These are phyloP conservation scores for Asclepias syriaca DNA, from an alignment of 257 asterid species.

Conservation along the genomic window DNA sequence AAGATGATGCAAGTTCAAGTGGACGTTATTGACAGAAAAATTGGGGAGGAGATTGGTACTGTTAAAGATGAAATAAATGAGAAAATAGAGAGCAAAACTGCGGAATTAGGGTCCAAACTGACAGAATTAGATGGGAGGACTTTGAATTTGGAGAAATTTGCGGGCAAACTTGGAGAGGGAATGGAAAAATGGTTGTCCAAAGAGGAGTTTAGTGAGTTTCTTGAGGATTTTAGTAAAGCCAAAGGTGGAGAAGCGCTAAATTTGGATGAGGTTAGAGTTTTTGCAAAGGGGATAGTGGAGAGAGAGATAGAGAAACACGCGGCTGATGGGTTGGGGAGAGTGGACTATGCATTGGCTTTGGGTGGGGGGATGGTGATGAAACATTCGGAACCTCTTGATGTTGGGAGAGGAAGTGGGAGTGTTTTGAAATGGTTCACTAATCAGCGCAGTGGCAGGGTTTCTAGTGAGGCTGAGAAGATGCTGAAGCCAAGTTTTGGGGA, in stretches of 20 bases:
- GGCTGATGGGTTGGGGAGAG: conserved; percentile 86
- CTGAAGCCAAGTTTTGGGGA: conserved; percentile 91
- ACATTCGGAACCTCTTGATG: conserved; percentile 61
- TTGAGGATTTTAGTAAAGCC: conserved; percentile 53
- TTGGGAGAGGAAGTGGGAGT: conserved; percentile 15
- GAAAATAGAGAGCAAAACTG: conserved; percentile 39
- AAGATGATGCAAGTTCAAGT: conserved; percentile 85
- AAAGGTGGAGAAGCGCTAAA: conserved; percentile 29
- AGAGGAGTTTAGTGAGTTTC: conserved; percentile 56
- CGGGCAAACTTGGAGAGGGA: conserved; percentile 40
- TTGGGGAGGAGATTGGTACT: conserved; percentile 38
- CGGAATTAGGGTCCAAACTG: conserved; percentile 45
- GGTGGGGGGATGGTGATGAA: conserved; percentile 74
- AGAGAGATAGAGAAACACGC: conserved; percentile 79
- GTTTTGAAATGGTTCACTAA: conserved; percentile 19
- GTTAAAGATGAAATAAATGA: conserved; percentile 50
- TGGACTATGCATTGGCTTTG: conserved; percentile 68
- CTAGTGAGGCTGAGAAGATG: conserved; percentile 55
- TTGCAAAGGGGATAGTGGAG: conserved; percentile 60
- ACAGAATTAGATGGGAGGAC: conserved; percentile 53
- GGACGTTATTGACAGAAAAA: conserved; percentile 51
- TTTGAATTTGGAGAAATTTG: conserved; percentile 56
- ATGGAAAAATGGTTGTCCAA: conserved; percentile 44
- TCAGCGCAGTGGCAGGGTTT: conserved; percentile 22
- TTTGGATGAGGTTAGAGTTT: conserved; percentile 60